Evolutionary conservation across 1,139 yeast genomes (phyloP).

Genomic region (Diutina mesorugosa): DNA sequence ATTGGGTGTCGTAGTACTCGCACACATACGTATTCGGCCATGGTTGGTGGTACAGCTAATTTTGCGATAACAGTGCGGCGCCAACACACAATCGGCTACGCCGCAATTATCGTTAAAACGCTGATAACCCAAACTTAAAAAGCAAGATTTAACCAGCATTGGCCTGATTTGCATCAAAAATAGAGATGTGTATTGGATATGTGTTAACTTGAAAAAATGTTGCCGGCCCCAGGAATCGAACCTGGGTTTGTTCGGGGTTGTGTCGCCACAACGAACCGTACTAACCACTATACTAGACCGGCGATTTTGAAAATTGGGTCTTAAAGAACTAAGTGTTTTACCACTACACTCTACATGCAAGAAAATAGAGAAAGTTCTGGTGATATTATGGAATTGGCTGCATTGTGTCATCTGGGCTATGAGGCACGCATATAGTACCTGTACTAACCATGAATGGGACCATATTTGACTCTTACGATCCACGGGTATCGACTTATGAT

Average conservation of each 20-base stretch:
- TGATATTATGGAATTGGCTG: too few species aligned
- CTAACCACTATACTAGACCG: neutral
- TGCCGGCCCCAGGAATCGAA: slow-evolving; percentile 15
- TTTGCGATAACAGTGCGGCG: neutral
- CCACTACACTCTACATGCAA: too few species aligned
- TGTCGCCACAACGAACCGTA: neutral
- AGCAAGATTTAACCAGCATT: neutral
- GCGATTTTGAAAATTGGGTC: neutral
- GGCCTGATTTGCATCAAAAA: too few species aligned
- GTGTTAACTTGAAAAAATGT: neutral
- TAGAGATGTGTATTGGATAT: neutral
- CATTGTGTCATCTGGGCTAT: too few species aligned
- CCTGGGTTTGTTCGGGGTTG: slow-evolving; percentile 1
- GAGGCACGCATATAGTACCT: too few species aligned
- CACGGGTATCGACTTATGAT: too few species aligned
- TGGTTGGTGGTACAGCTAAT: neutral
- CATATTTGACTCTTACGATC: too few species aligned
- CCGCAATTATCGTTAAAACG: neutral
- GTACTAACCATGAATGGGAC: too few species aligned
- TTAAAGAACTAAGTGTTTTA: too few species aligned
- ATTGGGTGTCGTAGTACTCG: neutral
- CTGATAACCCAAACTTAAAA: too few species aligned
- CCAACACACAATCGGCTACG: neutral
- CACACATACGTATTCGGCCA: slow-evolving; percentile 1
- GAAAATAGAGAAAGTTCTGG: too few species aligned